A percentile compares a stretch with the other conserved stretches of the same genome.
phyloP scores from a whole-genome alignment of 306 rosid genomes.

The Fragaria vesca region DNA sequence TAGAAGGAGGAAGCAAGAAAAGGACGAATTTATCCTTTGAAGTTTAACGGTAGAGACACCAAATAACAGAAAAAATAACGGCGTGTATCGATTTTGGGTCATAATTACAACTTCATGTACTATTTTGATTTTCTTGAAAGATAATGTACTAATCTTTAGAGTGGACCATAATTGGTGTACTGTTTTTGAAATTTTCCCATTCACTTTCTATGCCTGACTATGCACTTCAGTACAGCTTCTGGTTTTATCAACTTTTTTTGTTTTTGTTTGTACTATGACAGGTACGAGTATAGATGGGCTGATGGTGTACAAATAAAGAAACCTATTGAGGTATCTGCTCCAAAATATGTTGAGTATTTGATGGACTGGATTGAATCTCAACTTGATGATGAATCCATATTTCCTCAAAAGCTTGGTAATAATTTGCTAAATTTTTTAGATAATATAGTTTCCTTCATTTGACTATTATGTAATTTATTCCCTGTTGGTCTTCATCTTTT shows the following conservation, averaged over 20 bases:
- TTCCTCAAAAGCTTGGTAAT: slow-evolving; percentile 97
- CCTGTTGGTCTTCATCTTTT: slow-evolving; percentile 14
- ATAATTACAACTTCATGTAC: no score
- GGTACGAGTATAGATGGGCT: slow-evolving; percentile 99
- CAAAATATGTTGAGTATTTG: slow-evolving; percentile 95
- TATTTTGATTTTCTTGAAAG: no score
- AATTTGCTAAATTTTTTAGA: neutral
- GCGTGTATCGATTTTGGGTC: no score
- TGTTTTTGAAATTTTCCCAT: no score
- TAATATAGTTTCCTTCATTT: slow-evolving; percentile 11
- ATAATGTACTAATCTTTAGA: no score
- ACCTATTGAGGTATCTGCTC: slow-evolving; percentile 99
- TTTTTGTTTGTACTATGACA: slow-evolving; percentile 30
- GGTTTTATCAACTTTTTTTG: slow-evolving; percentile 9
- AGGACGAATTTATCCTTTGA: no score
- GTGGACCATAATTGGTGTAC: no score
- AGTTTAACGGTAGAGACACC: no score
- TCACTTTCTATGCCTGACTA: neutral
- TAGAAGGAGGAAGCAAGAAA: no score
- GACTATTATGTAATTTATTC: slow-evolving; percentile 10
- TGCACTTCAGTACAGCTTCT: neutral
- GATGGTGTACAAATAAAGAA: slow-evolving; percentile 97
- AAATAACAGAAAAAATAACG: no score
- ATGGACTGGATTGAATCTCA: slow-evolving; percentile 99
- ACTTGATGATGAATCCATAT: slow-evolving; percentile 97